Evolutionary conservation across 257 asterid genomes (phyloP).

Genomic region (Solanum pinnatisectum): DNA sequence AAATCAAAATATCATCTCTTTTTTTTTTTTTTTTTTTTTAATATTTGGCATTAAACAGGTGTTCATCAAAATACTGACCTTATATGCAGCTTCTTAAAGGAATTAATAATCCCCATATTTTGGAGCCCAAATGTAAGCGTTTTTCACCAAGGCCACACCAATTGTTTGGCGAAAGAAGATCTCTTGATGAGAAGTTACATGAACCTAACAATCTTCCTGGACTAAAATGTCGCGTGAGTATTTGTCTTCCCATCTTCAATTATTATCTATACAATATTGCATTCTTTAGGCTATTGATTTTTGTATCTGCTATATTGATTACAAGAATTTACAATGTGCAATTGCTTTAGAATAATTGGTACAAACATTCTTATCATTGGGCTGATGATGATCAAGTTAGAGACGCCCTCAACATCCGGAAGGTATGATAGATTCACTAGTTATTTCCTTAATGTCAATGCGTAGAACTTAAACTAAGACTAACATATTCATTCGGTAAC

Average conservation of each 20-base stretch:
- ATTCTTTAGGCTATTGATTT: background rate
- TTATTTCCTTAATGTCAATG: background rate
- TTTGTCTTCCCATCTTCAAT: background rate
- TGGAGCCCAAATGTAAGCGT: slow-evolving; percentile 10
- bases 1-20: background rate
- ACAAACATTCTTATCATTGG: slow-evolving; percentile 1
- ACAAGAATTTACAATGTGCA: background rate
- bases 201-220: background rate
- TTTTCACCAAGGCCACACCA: background rate
- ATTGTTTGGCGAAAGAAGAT: background rate
- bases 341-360: background rate
- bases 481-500: background rate
- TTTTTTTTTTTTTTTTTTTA: background rate
- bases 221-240: slow-evolving; percentile 8
- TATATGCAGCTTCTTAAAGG: slow-evolving; percentile 5
- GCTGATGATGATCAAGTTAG: background rate
- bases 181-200: slow-evolving; percentile 6
- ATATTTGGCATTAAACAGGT: background rate
- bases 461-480: background rate
- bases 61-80: background rate
- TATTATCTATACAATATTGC: background rate
- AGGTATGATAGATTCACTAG: background rate
- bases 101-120: background rate
- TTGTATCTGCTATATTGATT: background rate
- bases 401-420: slow-evolving; percentile 3